Base-by-base conservation (phyloP, 2,329 filamentous ascomycete genomes). In the Helotiales sp. region DNA sequence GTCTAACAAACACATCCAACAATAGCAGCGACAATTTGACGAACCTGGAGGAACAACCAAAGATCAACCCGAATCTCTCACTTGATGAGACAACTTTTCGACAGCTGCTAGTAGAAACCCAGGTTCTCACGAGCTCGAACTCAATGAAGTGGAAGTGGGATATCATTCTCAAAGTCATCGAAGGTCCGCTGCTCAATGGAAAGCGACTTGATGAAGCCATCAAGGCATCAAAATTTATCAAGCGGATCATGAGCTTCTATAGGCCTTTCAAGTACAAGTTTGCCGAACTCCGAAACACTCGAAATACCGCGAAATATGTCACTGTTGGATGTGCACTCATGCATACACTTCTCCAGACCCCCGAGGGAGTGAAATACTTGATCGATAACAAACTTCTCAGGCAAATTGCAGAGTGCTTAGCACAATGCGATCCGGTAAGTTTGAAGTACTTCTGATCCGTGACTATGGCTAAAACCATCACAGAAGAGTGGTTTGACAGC, bases 71-170 rank as follows among this genome's bases (percentile, higher is more conserved):
- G 24, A 74, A 78, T 4, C 65, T 79, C 2, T 81, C 81, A 46
- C 80, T 80, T 38, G 80, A 88, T 61, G 85, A 88, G 66, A 79
- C 81, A 9, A 83, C 83, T 0, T 88, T 88, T 66, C 80, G 85
- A 19, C 84, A 87, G 67, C 74, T 87, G 2, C 69, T 87, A 27
- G 77, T 92, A 17, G 90, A 98, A 60, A 95, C 91, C 3, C 87
- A 91, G 54, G 91, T 99, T 2, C 78, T 98, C 46, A 90, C 88
- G 62, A 95, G 90, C 59, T 91, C 91, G 61, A 97, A 96, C 66
- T 96, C 90, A 69, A 80, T 86, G 36, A 99, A 99, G 72, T 99
- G 95, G 95, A 93, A 96, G 70, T 99, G 96, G 95, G 91, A 96
- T 61, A 79, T 96, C 34, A 92, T 99, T 40, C 82, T 93, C 58